Percentiles rank a stretch among this genome's conserved stretches.
Conservation (phyloP, 73 alveolate genomes). For the Stentor coeruleus region DNA sequence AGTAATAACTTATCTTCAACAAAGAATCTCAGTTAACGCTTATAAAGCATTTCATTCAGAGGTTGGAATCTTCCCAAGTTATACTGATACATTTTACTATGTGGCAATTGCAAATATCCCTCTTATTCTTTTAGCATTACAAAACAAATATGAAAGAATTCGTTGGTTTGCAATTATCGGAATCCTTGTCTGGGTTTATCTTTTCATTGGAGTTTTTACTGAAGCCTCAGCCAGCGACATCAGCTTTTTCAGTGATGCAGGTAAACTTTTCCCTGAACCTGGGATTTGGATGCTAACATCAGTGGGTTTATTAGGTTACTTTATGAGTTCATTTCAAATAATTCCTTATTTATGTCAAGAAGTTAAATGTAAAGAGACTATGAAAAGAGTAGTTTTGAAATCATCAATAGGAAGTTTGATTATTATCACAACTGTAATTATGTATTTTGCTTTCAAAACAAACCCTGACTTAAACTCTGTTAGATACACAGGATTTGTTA, state of each 20-base stretch:
- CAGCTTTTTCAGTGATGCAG: not conserved
- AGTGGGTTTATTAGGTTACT: not conserved
- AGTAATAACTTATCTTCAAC: not conserved
- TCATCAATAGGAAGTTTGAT: not conserved
- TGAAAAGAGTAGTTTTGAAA: not conserved
- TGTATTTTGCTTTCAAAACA: not conserved
- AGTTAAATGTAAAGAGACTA: not conserved
- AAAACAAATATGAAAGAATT: not conserved
- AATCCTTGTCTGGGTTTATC: not conserved
- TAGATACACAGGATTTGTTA: not conserved
- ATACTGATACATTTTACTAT: not conserved
- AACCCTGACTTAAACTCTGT: not conserved
- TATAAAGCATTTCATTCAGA: not conserved
- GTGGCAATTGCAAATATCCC: slow-evolving; percentile 4
- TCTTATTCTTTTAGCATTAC: not conserved
- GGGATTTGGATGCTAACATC: not conserved
- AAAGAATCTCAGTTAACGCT: not conserved
- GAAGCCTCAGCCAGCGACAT: not conserved
- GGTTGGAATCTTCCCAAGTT: not conserved
- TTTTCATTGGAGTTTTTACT: not conserved
- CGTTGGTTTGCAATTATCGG: not conserved
- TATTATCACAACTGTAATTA: not conserved
- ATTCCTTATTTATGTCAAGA: not conserved
- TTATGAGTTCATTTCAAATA: not conserved
- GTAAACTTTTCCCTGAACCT: not conserved